Evolutionary conservation across 345 rosid genomes (phyloP), one percentile per base, ranked within the genome.

Genomic region (Leavenworthia alabamica): DNA sequence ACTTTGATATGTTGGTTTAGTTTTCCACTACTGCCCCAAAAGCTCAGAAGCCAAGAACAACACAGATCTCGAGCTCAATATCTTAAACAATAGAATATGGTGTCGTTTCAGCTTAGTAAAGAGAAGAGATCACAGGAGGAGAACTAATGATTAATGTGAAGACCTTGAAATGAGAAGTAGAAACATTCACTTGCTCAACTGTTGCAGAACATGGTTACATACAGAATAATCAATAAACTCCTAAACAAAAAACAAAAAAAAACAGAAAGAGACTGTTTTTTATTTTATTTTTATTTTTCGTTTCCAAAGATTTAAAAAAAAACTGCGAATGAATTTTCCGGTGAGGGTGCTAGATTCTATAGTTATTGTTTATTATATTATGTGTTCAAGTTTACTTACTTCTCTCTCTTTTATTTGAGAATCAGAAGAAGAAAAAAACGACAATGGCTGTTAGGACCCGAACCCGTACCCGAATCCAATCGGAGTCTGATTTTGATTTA

Each of bases 121-220:
- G 41, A 37, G n/a, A n/a, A 37, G 9, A 80, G 76, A 75, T 82
- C 81, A 23, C 68, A 70, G 62, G 49, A 73, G 62, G 47, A n/a
- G n/a, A n/a, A 43, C 26, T 56, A n/a, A 22, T 48, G 56, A 28
- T 62, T 54, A 54, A 56, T 72, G 66, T 0, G 8, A 48, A 35
- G n/a, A n/a, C n/a, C n/a, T n/a, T n/a, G n/a, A n/a, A n/a, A n/a
- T n/a, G n/a, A n/a, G 68, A 61, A 70, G 64, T 35, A 45, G 26
- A 71, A 50, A 48, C 74, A 68, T 60, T 77, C 77, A 71, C 45
- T 53, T 64, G 77, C 56, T 67, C 52, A 61, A 67, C 64, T 67
- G 69, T 67, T 67, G 14, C 63, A 60, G 51, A 59, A 67, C 67
- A 73, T 66, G 67, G 35, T n/a, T n/a, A n/a, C n/a, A n/a, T n/a